phyloP scores from a whole-genome alignment of 2,329 filamentous ascomycete genomes.

The Thyridium curvatum region DNA sequence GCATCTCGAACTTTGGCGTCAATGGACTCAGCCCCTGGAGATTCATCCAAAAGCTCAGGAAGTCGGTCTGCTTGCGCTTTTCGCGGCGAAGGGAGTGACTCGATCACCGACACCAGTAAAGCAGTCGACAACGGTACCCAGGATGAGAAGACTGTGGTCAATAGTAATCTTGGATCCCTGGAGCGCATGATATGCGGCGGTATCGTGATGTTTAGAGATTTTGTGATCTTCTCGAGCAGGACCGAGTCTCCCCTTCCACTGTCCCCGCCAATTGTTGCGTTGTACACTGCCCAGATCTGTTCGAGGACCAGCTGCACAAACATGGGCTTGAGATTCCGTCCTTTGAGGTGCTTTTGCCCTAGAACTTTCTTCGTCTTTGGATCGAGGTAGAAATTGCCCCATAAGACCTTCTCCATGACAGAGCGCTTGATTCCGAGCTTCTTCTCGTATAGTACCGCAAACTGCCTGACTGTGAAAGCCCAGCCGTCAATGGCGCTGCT shows the following conservation, averaged over 20 bases:
- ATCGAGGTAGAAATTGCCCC: constrained; percentile 95
- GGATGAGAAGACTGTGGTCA: constrained; percentile 78
- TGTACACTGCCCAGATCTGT: constrained; percentile 92
- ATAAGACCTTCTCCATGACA: constrained; percentile 85
- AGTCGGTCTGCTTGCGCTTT: constrained; percentile 74
- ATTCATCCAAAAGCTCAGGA: constrained; percentile 70
- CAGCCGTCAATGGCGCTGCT: constrained; percentile 97
- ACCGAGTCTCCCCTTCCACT: constrained; percentile 76
- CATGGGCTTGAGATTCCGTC: constrained; percentile 86
- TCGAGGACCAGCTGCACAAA: constrained; percentile 96
- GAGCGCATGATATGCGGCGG: constrained; percentile 80
- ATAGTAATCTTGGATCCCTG: constrained; percentile 73
- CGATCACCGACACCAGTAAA: constrained; percentile 85
- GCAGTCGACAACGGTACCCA: constrained; percentile 95
- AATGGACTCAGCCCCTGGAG: constrained; percentile 70
- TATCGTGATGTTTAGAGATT: constrained; percentile 78
- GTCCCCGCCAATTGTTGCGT: constrained; percentile 78
- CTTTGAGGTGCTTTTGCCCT: constrained; percentile 86
- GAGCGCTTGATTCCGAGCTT: constrained; percentile 92
- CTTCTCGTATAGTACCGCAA: constrained; percentile 89
- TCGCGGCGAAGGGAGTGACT: constrained; percentile 81
- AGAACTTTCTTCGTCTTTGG: constrained; percentile 95
- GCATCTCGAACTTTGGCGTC: constrained; percentile 66
- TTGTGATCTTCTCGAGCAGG: constrained; percentile 89
- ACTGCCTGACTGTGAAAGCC: constrained; percentile 95